Conservation (phyloP, 345 rosid species). For the Cardamine chenopodiifolia region DNA sequence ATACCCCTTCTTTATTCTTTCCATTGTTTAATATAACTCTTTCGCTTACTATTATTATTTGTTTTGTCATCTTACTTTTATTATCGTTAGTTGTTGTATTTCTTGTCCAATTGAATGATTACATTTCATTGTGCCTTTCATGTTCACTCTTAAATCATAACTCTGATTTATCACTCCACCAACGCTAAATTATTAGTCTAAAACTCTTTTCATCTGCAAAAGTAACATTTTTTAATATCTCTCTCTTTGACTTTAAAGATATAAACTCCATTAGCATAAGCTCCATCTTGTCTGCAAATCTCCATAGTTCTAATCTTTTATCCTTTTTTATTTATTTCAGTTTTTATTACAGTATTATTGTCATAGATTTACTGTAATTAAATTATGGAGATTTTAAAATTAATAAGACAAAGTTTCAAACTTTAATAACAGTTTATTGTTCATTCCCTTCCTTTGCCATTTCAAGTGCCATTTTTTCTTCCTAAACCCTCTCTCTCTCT, state of each 20-base stretch:
- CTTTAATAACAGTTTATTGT: constrained; percentile 35
- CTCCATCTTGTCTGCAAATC: constrained; percentile 25
- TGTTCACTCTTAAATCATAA: constrained; percentile 31
- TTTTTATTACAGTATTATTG: neutral
- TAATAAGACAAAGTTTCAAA: constrained; percentile 15
- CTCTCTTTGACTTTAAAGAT: constrained; percentile 15
- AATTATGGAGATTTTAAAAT: neutral
- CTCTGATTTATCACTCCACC: constrained; percentile 35
- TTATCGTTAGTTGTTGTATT: constrained; percentile 17
- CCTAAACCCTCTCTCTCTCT: constrained; percentile 39
- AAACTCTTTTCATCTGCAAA: constrained; percentile 30
- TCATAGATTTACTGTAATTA: neutral
- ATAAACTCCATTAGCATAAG: neutral
- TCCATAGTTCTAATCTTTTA: neutral
- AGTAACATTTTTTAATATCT: constrained; percentile 7
- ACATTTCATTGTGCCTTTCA: constrained; percentile 22
- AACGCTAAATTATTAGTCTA: constrained; percentile 32
- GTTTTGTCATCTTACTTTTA: neutral
- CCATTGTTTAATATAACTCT: neutral
- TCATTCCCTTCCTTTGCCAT: constrained; percentile 32
- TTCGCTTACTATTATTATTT: neutral
- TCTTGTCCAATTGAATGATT: neutral
- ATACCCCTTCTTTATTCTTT: constrained; percentile 25
- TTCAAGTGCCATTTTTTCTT: constrained; percentile 45
- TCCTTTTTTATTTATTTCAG: neutral